Percentiles rank a stretch among this genome's conserved stretches.
Evolutionary conservation across 2,329 filamentous ascomycete species (phyloP).

Genomic region (Zelopaecilomyces penicillatus): DNA sequence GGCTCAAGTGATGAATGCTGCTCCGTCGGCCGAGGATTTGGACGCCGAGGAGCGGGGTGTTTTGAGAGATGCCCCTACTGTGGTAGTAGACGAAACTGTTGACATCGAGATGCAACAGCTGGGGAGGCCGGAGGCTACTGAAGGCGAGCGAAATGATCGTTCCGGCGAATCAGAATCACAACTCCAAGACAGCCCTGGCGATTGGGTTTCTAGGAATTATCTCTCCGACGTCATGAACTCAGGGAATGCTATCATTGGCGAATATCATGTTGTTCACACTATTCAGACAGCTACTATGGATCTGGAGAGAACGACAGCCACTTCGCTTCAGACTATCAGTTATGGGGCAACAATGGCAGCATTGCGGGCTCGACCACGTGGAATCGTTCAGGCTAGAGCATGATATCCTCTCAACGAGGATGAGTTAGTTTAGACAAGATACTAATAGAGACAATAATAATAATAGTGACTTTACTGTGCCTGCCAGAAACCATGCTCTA

Average conservation of each 20-base stretch:
- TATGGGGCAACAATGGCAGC: constrained; percentile 48
- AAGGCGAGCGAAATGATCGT: constrained; percentile 15
- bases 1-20: constrained; percentile 16
- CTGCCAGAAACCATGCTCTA: background rate
- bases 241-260: constrained; percentile 45
- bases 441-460: background rate
- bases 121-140: constrained; percentile 14
- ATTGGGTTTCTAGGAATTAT: constrained; percentile 27
- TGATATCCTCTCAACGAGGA: no score
- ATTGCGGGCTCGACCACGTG: constrained; percentile 35
- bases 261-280: constrained; percentile 45
- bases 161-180: constrained; percentile 16
- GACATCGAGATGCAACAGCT: constrained; percentile 38
- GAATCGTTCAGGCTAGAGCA: constrained; percentile 6
- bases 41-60: constrained; percentile 51
- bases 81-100: constrained; percentile 27
- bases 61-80: constrained; percentile 29
- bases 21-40: constrained; percentile 37
- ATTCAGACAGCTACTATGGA: constrained; percentile 39
- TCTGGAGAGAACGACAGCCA: constrained; percentile 38
- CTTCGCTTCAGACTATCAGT: constrained; percentile 44
- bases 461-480: no score
- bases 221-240: constrained; percentile 43
- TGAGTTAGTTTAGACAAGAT: background rate
- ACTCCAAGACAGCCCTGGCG: constrained; percentile 16